These are phyloP conservation scores for Sugiyamaella qingdaonensis DNA, from an alignment of 805 yeast genomes.

Conservation along the genomic window DNA sequence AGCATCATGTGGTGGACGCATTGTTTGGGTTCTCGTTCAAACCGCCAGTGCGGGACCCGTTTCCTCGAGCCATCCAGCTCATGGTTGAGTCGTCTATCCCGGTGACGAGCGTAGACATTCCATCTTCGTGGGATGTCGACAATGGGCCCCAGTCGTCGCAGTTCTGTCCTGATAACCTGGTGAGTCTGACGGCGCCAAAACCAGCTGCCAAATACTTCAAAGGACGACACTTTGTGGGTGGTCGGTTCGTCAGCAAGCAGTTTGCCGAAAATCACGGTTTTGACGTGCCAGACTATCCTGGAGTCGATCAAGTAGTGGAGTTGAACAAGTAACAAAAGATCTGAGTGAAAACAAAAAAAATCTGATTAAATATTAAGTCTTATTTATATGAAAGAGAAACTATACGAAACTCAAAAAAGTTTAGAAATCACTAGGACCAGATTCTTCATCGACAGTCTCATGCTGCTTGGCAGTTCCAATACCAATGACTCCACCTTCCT, in stretches of 20 bases:
- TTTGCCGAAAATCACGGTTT: conserved; percentile 74
- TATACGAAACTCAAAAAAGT: not conserved
- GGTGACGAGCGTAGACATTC: conserved; percentile 80
- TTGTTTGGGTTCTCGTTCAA: conserved; percentile 91
- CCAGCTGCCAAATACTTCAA: conserved; percentile 63
- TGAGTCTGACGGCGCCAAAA: conserved; percentile 91
- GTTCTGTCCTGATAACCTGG: conserved; percentile 62
- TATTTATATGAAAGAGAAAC: not conserved
- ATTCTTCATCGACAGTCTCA: conserved; percentile 2
- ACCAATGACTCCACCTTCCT: conserved; percentile 27
- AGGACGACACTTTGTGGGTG: conserved; percentile 65
- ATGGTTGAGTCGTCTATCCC: conserved; percentile 46
- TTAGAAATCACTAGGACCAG: not conserved
- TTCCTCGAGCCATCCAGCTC: conserved; percentile 44
- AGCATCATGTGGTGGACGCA: conserved; percentile 66
- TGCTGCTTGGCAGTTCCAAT: conserved; percentile 28
- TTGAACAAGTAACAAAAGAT: conserved; percentile 6
- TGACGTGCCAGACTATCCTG: conserved; percentile 56
- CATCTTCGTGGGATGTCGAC: conserved; percentile 97
- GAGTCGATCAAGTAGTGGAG: conserved; percentile 51
- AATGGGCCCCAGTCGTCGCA: conserved; percentile 58
- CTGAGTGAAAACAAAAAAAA: not conserved
- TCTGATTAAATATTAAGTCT: not conserved
- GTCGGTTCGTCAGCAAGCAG: conserved; percentile 66
- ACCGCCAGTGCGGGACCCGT: conserved; percentile 83